phyloP scores from a whole-genome alignment of 257 asterid species.

The Striga asiatica region DNA sequence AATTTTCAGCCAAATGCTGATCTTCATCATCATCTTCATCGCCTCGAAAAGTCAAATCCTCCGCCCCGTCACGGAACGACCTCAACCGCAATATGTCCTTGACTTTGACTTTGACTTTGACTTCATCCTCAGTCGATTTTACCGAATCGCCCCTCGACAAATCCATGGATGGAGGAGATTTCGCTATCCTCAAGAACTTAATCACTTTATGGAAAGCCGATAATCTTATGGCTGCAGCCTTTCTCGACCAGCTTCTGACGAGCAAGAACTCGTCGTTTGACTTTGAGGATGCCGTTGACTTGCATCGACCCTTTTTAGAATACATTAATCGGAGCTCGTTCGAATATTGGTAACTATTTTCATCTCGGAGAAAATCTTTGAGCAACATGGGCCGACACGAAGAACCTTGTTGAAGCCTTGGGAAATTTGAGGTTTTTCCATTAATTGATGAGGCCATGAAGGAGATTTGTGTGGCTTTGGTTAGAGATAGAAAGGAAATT shows the following conservation, averaged over 20 bases:
- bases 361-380: constrained; percentile 56
- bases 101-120: constrained; percentile 42
- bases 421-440: no score
- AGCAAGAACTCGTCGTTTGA: constrained; percentile 22
- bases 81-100: constrained; percentile 77
- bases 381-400: constrained; percentile 47
- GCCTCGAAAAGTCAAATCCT: constrained; percentile 37
- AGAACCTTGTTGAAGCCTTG: neutral
- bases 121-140: constrained; percentile 14
- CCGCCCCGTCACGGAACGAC: constrained; percentile 56
- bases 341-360: constrained; percentile 7
- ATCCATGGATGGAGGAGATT: constrained; percentile 23
- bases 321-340: neutral
- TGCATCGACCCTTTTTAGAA: constrained; percentile 2
- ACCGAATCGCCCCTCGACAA: constrained; percentile 31
- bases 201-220: constrained; percentile 47
- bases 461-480: neutral
- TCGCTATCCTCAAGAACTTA: constrained; percentile 38
- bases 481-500: neutral
- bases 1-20: constrained; percentile 18
- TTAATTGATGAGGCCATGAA: neutral
- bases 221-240: constrained; percentile 44
- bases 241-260: constrained; percentile 39
- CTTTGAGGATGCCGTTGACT: constrained; percentile 15
- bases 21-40: constrained; percentile 25